These are phyloP conservation scores for Mortierella sp. DNA, from an alignment of 371 early-diverging fungal species.

Conservation along the genomic window DNA sequence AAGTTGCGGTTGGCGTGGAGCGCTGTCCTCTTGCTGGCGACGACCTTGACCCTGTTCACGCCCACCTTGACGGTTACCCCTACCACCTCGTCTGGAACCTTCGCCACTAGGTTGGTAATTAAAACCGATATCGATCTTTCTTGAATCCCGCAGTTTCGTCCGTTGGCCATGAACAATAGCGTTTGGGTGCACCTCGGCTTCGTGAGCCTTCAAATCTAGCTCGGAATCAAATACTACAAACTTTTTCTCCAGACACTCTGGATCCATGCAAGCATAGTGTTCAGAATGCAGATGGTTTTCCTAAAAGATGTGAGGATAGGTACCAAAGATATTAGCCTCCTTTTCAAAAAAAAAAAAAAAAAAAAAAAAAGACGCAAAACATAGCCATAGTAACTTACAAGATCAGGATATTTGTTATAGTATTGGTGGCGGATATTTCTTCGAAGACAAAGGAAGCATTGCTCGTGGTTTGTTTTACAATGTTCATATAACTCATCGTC, in stretches of 20 bases:
- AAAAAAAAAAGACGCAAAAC: background rate
- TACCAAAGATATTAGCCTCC: background rate
- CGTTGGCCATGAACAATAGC: slow-evolving; percentile 22
- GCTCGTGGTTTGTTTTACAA: slow-evolving; percentile 94
- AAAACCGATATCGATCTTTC: slow-evolving; percentile 46
- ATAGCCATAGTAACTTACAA: slow-evolving; percentile 65
- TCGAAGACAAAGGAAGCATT: slow-evolving; percentile 90
- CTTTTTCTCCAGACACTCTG: slow-evolving; percentile 91
- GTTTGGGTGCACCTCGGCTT: slow-evolving; percentile 58
- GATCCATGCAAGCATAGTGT: slow-evolving; percentile 87
- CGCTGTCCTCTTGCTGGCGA: slow-evolving; percentile 12
- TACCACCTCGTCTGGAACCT: slow-evolving; percentile 28
- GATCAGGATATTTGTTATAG: slow-evolving; percentile 81
- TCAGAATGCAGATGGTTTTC: slow-evolving; percentile 86
- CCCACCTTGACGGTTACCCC: slow-evolving; percentile 35
- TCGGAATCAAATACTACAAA: slow-evolving; percentile 96
- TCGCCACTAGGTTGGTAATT: slow-evolving; percentile 42
- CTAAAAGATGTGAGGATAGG: slow-evolving; percentile 54
- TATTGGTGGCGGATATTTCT: slow-evolving; percentile 83
- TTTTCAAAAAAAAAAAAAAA: background rate
- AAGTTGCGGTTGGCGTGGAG: slow-evolving; percentile 30
- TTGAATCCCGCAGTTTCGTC: slow-evolving; percentile 30
- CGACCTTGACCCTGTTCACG: slow-evolving; percentile 22
- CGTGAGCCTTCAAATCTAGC: slow-evolving; percentile 92
- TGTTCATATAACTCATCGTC: slow-evolving; percentile 93